Evolutionary conservation across 768 basidiomycete genomes (phyloP), one percentile per base, ranked within the genome.

Genomic region (Lactifluus rugatus): DNA sequence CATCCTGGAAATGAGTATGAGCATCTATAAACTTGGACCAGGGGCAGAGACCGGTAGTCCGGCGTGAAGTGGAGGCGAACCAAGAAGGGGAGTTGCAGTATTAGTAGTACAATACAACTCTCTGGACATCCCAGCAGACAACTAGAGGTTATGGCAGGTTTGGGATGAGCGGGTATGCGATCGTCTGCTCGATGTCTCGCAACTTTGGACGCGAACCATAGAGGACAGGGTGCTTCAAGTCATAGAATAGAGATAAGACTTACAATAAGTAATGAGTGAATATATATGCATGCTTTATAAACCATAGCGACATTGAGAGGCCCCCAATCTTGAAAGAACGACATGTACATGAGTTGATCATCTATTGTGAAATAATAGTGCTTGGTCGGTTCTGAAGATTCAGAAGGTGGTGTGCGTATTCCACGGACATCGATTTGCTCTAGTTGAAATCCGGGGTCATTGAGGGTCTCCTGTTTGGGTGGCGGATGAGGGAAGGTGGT

Each of bases 291-390:
- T 31, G 84, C 87, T 71, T 88, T 91, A 75, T 91, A 93, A 32
- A 93, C 88, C 88, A 89, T 89, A n/a, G 88, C 85, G 39, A 93
- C 77, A 69, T 93, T 93, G 54, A 93, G 76, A 31, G 93, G 93
- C 14, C 93, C 93, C 85, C 90, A 94, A 71, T 96, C 93, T 69
- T 92, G 85, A 70, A 88, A 94, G 79, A 96, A 96, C 32, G 88
- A 90, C 63, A 93, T 80, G 75, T 96, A 96, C 64, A 87, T 79
- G 37, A 96, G 79, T 64, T 92, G 87, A 76, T 93, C 87, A 72
- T 96, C 93, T 74, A 95, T 82, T 56, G 88, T 90, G 75, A 95
- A 93, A 74, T 87, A 95, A 73, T 90, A 89, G 70, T 89, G 90
- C 53, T 79, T 78, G 56, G 85, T 81, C 63, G 87, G 86, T 65